Percentiles rank a stretch among this genome's conserved stretches.
These are phyloP conservation scores for Monosporascus sp. DNA, from an alignment of 2,329 filamentous ascomycete species.

Conservation along the genomic window DNA sequence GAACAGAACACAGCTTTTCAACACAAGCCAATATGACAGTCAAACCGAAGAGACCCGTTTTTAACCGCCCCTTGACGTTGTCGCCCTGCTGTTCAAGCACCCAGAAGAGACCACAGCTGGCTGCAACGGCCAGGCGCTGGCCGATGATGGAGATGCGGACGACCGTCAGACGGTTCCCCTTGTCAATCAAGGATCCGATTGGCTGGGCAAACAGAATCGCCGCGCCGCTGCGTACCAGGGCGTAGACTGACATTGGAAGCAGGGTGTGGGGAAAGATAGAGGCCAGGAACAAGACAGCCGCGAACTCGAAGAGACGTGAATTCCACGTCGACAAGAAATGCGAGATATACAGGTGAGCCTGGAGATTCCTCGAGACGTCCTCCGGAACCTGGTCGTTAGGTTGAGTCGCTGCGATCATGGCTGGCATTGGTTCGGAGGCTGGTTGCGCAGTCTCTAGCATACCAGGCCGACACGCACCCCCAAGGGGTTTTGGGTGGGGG, in stretches of 20 bases:
- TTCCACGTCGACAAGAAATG: conserved; percentile 62
- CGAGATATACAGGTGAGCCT: conserved; percentile 45
- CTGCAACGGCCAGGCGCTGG: conserved; percentile 39
- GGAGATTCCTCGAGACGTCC: background rate
- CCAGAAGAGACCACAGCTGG: conserved; percentile 42
- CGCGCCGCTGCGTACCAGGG: conserved; percentile 51
- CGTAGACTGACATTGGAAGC: conserved; percentile 64
- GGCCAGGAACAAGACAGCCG: conserved; percentile 53
- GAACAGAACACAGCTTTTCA: conserved; percentile 61
- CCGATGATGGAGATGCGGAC: conserved; percentile 44
- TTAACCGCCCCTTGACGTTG: conserved; percentile 11
- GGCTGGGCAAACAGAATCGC: conserved; percentile 54
- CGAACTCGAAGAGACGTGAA: conserved; percentile 59
- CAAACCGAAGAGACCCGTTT: conserved; percentile 25
- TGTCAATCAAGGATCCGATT: conserved; percentile 57
- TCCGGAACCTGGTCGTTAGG: background rate
- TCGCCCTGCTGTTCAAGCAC: conserved; percentile 16
- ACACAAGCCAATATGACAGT: conserved; percentile 54
- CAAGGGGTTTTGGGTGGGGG: background rate
- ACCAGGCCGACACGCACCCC: background rate
- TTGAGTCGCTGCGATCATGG: background rate
- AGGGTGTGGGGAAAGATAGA: conserved; percentile 53
- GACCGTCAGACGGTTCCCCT: conserved; percentile 40
- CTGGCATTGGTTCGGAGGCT: background rate
- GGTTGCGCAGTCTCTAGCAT: background rate